Evolutionary conservation across 1,284 basidiomycete genomes (phyloP).

Genomic region (Melampsora larici-populina): DNA sequence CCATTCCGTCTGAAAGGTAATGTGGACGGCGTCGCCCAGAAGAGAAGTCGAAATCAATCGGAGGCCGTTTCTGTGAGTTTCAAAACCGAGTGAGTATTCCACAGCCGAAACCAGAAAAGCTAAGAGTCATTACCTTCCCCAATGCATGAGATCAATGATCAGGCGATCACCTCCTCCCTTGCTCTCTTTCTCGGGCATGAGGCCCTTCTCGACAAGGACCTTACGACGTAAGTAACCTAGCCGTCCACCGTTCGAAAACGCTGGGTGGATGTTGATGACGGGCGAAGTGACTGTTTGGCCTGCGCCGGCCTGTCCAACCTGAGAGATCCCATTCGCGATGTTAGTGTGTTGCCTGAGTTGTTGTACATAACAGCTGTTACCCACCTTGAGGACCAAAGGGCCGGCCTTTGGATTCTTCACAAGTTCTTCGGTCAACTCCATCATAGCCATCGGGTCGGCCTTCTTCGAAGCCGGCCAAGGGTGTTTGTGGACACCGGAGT

Average conservation of each 20-base stretch:
- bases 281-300: neutral
- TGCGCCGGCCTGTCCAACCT: no score
- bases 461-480: slow-evolving; percentile 19
- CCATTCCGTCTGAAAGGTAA: no score
- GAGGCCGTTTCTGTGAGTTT: neutral
- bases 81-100: neutral
- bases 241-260: no score
- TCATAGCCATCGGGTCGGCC: neutral
- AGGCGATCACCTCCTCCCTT: no score
- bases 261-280: neutral
- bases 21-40: neutral
- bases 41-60: slow-evolving; percentile 10
- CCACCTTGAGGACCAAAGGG: slow-evolving; percentile 6
- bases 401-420: neutral
- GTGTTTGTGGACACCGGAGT: no score
- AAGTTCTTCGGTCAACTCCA: neutral
- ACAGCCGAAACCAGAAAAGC: neutral
- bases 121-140: neutral
- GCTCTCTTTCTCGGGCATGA: slow-evolving; percentile 15
- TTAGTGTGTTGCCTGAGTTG: no score
- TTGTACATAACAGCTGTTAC: neutral
- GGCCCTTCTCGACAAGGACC: neutral
- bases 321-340: no score
- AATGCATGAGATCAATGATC: no score
- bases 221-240: neutral